phyloP scores from a whole-genome alignment of 352 stramenopile species.

The Phytophthora foliorum region DNA sequence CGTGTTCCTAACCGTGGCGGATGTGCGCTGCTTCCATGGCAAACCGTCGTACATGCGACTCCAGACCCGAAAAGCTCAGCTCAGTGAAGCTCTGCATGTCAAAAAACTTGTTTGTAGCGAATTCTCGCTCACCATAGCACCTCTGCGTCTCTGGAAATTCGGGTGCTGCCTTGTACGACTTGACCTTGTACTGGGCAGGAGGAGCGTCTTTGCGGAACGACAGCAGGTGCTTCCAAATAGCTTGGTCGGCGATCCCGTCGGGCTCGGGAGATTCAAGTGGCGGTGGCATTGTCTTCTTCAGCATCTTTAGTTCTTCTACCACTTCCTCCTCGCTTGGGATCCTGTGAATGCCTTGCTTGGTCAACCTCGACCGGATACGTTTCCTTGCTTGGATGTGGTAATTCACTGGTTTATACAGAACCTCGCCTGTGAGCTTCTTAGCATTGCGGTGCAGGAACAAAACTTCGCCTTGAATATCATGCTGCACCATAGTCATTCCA shows the following conservation, averaged over 20 bases:
- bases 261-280: conserved; percentile 24
- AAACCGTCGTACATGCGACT: conserved; percentile 41
- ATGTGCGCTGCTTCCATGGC: conserved; percentile 39
- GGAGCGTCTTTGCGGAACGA: conserved; percentile 54
- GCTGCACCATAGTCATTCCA: conserved; percentile 44
- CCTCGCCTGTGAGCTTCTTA: conserved; percentile 49
- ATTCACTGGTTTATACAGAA: conserved; percentile 32
- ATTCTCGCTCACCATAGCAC: conserved; percentile 60
- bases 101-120: conserved; percentile 38
- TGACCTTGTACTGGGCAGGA: conserved; percentile 52
- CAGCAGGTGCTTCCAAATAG: conserved; percentile 72
- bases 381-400: conserved; percentile 34
- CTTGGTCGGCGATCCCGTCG: conserved; percentile 47
- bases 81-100: conserved; percentile 38
- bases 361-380: conserved; percentile 27
- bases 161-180: conserved; percentile 52
- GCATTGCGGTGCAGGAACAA: conserved; percentile 67
- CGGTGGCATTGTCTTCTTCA: conserved; percentile 30
- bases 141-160: conserved; percentile 52
- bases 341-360: conserved; percentile 30
- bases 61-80: conserved; percentile 33
- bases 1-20: conserved; percentile 8
- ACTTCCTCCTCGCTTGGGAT: conserved; percentile 30
- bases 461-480: conserved; percentile 42
- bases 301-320: conserved; percentile 18